Conservation (phyloP, 2,329 filamentous ascomycete species). For the Colletotrichum tamarilloi region DNA sequence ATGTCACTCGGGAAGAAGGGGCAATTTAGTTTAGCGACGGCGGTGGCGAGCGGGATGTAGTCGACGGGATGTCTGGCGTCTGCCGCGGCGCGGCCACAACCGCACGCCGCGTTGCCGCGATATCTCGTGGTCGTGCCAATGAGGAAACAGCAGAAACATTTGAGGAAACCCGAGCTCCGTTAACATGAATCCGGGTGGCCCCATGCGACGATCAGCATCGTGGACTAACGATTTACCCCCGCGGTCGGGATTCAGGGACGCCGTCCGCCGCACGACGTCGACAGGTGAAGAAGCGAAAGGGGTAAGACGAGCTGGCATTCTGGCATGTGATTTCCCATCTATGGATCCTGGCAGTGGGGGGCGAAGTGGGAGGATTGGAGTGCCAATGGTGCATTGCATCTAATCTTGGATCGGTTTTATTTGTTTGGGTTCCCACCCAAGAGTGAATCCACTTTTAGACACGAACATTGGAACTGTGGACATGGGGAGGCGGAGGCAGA, state of each 20-base stretch:
- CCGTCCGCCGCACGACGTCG: neutral
- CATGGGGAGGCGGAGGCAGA: neutral
- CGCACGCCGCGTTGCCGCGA: conserved; percentile 4
- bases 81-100: neutral
- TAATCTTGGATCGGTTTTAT: conserved; percentile 3
- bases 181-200: neutral
- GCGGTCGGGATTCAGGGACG: neutral
- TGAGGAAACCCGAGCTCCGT: no score
- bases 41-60: neutral
- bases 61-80: neutral
- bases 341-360: neutral
- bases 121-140: conserved; percentile 8
- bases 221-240: neutral
- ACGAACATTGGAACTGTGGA: neutral
- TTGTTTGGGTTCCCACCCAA: conserved; percentile 2
- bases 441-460: conserved; percentile 4
- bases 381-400: conserved; percentile 5
- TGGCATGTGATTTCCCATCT: conserved; percentile 31
- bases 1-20: neutral
- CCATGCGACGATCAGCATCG: conserved; percentile 23
- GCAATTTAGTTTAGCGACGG: neutral
- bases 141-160: neutral
- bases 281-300: conserved; percentile 10
- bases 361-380: neutral
- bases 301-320: neutral